A percentile compares a stretch with the other conserved stretches of the same genome.
These are phyloP conservation scores for Paramarasmius palmivorus DNA, from an alignment of 1,284 basidiomycete species.

Conservation along the genomic window DNA sequence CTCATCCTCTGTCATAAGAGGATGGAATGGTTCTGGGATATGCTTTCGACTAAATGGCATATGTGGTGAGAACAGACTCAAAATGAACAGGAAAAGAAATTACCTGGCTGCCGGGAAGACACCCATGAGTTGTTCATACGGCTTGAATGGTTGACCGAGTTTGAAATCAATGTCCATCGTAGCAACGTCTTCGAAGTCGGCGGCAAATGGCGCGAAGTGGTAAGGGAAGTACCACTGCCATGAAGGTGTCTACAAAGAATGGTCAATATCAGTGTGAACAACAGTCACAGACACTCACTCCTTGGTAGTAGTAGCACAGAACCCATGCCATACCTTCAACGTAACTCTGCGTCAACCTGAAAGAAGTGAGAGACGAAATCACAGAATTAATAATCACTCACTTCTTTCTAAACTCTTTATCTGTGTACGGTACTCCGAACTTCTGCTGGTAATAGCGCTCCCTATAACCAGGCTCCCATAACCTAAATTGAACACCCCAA, in stretches of 20 bases:
- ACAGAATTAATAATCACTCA: slow-evolving; percentile 39
- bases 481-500: slow-evolving; percentile 41
- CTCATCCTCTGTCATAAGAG: slow-evolving; percentile 84
- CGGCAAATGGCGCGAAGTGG: slow-evolving; percentile 98
- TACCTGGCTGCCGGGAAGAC: slow-evolving; percentile 95
- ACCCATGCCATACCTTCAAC: slow-evolving; percentile 98
- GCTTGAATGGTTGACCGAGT: slow-evolving; percentile 88
- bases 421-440: slow-evolving; percentile 78
- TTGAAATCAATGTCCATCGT: slow-evolving; percentile 82
- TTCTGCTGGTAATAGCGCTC: slow-evolving; percentile 96
- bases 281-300: slow-evolving; percentile 52
- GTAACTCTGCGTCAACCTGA: slow-evolving; percentile 81
- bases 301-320: slow-evolving; percentile 97
- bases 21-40: slow-evolving; percentile 86
- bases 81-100: slow-evolving; percentile 18
- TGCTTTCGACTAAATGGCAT: slow-evolving; percentile 70
- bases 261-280: slow-evolving; percentile 6
- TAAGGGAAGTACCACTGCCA: slow-evolving; percentile 99
- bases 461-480: slow-evolving; percentile 95
- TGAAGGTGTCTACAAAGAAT: slow-evolving; percentile 73
- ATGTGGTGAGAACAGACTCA: slow-evolving; percentile 14
- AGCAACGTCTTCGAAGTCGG: slow-evolving; percentile 86
- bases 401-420: slow-evolving; percentile 76
- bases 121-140: slow-evolving; percentile 97
- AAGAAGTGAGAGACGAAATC: slow-evolving; percentile 17